These are phyloP conservation scores for Rhynchospora tenuis DNA, from an alignment of 176 grass and related monocot species.

Conservation along the genomic window DNA sequence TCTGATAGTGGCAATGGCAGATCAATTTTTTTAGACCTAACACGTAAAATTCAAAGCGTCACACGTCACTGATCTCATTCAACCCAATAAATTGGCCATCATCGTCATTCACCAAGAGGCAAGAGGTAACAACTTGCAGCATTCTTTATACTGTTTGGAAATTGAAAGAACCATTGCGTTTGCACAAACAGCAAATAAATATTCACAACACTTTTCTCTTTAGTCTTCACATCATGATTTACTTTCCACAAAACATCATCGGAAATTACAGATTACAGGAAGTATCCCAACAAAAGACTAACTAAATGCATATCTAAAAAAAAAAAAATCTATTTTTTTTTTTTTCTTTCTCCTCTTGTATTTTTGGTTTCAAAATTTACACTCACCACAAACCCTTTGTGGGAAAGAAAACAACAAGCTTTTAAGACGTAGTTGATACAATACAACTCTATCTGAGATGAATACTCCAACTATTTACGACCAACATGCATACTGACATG, in stretches of 20 bases:
- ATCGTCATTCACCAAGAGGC: no score
- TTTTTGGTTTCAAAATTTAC: conserved; percentile 10
- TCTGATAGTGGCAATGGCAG: neutral
- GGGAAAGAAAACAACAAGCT: neutral
- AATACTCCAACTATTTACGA: conserved; percentile 2
- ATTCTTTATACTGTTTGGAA: neutral
- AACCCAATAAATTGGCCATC: no score
- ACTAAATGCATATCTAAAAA: neutral
- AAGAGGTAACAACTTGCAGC: no score
- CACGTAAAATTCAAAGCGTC: neutral
- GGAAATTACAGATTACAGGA: neutral
- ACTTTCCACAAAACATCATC: neutral
- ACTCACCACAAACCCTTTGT: neutral
- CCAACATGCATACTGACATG: neutral
- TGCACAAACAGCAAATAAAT: neutral
- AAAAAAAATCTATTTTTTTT: no score
- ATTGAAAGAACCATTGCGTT: neutral
- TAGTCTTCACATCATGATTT: neutral
- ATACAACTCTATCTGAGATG: neutral
- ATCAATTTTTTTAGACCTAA: neutral
- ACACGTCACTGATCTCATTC: no score
- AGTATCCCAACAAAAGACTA: neutral
- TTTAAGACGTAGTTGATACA: neutral
- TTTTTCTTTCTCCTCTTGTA: neutral
- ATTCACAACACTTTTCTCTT: no score